Evolutionary conservation across 2,329 filamentous ascomycete genomes (phyloP).

Genomic region (Hymenoscyphus linearis): DNA sequence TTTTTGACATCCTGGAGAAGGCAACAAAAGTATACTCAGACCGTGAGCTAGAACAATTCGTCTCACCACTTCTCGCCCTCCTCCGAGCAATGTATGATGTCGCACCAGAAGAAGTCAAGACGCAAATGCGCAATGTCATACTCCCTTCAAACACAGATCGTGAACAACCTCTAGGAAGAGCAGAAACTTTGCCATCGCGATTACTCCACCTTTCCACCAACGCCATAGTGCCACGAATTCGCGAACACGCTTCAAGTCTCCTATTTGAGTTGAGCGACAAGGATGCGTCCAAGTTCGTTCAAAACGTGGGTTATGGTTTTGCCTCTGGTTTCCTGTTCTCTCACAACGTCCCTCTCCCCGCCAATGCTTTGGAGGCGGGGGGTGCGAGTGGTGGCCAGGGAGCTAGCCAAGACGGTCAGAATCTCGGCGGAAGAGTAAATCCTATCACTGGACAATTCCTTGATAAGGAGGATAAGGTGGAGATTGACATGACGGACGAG

Average conservation of each 20-base stretch:
- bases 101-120: conserved; percentile 57
- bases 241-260: conserved; percentile 69
- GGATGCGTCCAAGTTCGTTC: conserved; percentile 73
- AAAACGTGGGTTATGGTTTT: conserved; percentile 92
- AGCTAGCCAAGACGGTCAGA: conserved; percentile 19
- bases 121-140: conserved; percentile 59
- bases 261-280: conserved; percentile 84
- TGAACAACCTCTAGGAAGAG: conserved; percentile 68
- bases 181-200: conserved; percentile 66
- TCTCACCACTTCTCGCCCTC: conserved; percentile 69
- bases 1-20: conserved; percentile 66
- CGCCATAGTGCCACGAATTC: conserved; percentile 63
- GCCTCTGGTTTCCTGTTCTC: conserved; percentile 86
- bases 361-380: conserved; percentile 54
- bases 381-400: conserved; percentile 29
- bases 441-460: conserved; percentile 30
- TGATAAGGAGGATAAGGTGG: conserved; percentile 33
- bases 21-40: conserved; percentile 60
- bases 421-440: conserved; percentile 26
- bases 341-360: conserved; percentile 73
- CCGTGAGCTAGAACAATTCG: conserved; percentile 64
- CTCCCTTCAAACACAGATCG: conserved; percentile 76
- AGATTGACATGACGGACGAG: conserved; percentile 77
- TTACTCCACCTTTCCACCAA: conserved; percentile 75
- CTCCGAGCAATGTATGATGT: conserved; percentile 66